These are phyloP conservation scores for Scedosporium boydii DNA, from an alignment of 2,329 filamentous ascomycete genomes.

Conservation along the genomic window DNA sequence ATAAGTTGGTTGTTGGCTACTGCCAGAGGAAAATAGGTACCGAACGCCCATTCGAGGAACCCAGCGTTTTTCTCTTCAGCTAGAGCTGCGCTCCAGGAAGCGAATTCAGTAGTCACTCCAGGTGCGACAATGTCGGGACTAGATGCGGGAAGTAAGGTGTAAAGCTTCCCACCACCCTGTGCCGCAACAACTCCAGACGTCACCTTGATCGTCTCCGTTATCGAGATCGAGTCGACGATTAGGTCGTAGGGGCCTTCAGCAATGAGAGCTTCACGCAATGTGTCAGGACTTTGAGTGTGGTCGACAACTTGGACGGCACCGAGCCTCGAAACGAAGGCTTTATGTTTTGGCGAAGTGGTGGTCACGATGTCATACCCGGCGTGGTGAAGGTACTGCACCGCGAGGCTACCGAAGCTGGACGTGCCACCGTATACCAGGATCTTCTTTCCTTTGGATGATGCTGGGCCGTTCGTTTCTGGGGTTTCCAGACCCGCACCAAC, in stretches of 20 bases:
- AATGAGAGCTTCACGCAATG: slow-evolving; percentile 13
- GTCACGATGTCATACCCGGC: slow-evolving; percentile 22
- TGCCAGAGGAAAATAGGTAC: not conserved
- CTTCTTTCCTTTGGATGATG: slow-evolving; percentile 13
- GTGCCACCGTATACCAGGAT: slow-evolving; percentile 23
- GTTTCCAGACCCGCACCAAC: slow-evolving; percentile 1
- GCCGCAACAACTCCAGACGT: slow-evolving; percentile 10
- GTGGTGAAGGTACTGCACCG: slow-evolving; percentile 16
- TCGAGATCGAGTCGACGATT: slow-evolving; percentile 18
- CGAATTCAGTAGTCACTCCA: not conserved
- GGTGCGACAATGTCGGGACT: not conserved
- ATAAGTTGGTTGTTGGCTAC: not conserved
- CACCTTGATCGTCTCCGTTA: slow-evolving; percentile 13
- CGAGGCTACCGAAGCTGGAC: slow-evolving; percentile 17
- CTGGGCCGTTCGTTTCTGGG: slow-evolving; percentile 9
- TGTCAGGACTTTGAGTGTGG: slow-evolving; percentile 12
- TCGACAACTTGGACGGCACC: slow-evolving; percentile 19
- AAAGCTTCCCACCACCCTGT: slow-evolving; percentile 7
- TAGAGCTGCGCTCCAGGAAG: not conserved
- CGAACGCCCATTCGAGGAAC: not conserved
- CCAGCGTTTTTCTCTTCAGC: not conserved
- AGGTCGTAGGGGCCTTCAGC: slow-evolving; percentile 17
- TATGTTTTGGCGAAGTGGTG: slow-evolving; percentile 20
- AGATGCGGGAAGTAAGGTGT: slow-evolving; percentile 4
- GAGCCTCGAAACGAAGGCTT: slow-evolving; percentile 17